Evolutionary conservation across 768 basidiomycete genomes (phyloP).

Genomic region (Kwoniella botswanensis): DNA sequence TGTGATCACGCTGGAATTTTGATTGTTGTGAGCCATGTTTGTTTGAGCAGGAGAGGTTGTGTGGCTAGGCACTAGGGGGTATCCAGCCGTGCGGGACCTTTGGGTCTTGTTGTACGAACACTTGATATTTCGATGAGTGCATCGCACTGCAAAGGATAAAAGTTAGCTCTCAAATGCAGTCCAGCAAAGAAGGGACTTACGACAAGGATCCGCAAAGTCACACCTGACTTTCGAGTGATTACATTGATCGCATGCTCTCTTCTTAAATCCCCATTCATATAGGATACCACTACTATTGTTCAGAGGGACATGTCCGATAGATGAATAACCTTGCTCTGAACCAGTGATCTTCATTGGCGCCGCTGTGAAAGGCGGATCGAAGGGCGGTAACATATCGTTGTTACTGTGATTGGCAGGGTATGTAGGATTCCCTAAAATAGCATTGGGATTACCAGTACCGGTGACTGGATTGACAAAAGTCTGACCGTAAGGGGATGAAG

Average conservation of each 20-base stretch:
- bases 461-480: slow-evolving; percentile 20
- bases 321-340: slow-evolving; percentile 35
- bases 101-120: slow-evolving; percentile 48
- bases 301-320: slow-evolving; percentile 9
- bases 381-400: background rate
- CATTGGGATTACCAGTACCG: slow-evolving; percentile 23
- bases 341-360: slow-evolving; percentile 31
- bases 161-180: background rate
- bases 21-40: background rate
- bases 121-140: slow-evolving; percentile 37
- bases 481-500: slow-evolving; percentile 15
- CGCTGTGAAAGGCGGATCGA: slow-evolving; percentile 25
- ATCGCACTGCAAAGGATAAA: slow-evolving; percentile 34
- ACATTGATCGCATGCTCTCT: slow-evolving; percentile 56
- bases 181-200: slow-evolving; percentile 29
- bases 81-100: slow-evolving; percentile 29
- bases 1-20: background rate
- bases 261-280: slow-evolving; percentile 49
- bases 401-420: background rate
- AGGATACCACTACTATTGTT: slow-evolving; percentile 7
- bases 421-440: slow-evolving; percentile 16
- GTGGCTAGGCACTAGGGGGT: slow-evolving; percentile 12
- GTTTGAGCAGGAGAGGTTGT: background rate
- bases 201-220: slow-evolving; percentile 53
- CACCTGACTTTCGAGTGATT: slow-evolving; percentile 56